These are phyloP conservation scores for Amaranthus tricolor DNA, from an alignment of 179 eudicot species.

Conservation along the genomic window DNA sequence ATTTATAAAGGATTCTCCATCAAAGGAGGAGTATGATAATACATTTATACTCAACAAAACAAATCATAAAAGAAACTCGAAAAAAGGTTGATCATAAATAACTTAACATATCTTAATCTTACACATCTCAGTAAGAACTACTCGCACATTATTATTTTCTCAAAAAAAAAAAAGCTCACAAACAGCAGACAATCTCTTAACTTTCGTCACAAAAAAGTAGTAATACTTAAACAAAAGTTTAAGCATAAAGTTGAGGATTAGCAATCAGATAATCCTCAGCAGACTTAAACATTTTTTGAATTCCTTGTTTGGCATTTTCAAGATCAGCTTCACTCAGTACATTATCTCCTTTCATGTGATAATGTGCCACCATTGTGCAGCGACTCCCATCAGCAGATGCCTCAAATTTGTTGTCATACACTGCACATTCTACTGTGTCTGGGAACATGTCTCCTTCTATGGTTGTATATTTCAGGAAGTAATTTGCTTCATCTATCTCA, in stretches of 20 bases:
- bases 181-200: too few relatives aligned
- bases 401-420: constrained; percentile 13
- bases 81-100: too few relatives aligned
- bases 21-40: too few relatives aligned
- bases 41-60: too few relatives aligned
- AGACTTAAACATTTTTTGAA: constrained; percentile 15
- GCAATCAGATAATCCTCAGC: constrained; percentile 21
- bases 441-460: constrained; percentile 20
- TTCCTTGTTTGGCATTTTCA: constrained; percentile 9
- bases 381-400: constrained; percentile 1
- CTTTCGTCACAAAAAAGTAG: too few relatives aligned
- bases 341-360: constrained; percentile 16
- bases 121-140: too few relatives aligned
- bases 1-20: too few relatives aligned
- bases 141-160: too few relatives aligned
- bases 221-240: too few relatives aligned
- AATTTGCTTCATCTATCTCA: constrained; percentile 16
- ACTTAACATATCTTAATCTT: too few relatives aligned
- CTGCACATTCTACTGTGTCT: constrained; percentile 10
- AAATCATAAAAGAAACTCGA: too few relatives aligned
- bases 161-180: too few relatives aligned
- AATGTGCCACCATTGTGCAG: constrained; percentile 24
- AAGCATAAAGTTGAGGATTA: constrained; percentile 23
- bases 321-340: constrained; percentile 12
- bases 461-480: constrained; percentile 18